These are phyloP conservation scores for Chalaropsis thielavioides DNA, from an alignment of 2,329 filamentous ascomycete species.

Conservation along the genomic window DNA sequence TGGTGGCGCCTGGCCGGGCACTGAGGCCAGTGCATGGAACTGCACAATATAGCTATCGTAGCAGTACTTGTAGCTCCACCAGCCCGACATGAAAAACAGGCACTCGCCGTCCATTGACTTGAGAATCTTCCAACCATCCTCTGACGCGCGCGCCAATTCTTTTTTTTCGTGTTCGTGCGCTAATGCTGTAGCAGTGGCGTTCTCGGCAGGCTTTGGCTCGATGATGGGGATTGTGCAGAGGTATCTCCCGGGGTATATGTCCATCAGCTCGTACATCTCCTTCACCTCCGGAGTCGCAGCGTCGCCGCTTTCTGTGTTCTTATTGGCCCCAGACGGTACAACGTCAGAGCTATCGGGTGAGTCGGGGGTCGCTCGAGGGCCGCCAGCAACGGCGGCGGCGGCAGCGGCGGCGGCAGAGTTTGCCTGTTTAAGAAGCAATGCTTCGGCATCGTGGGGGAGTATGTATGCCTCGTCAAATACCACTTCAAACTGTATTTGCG, in stretches of 20 bases:
- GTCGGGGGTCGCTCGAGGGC: background rate
- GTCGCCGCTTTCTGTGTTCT: background rate
- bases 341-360: slow-evolving; percentile 23
- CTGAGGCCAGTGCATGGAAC: slow-evolving; percentile 67
- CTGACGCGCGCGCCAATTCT: slow-evolving; percentile 62
- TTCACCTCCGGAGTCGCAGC: slow-evolving; percentile 19
- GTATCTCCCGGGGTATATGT: slow-evolving; percentile 54
- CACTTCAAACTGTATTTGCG: slow-evolving; percentile 54
- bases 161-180: slow-evolving; percentile 62
- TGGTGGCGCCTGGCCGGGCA: slow-evolving; percentile 55
- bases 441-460: slow-evolving; percentile 52
- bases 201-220: slow-evolving; percentile 39
- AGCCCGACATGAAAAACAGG: slow-evolving; percentile 68
- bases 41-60: slow-evolving; percentile 78
- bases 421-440: slow-evolving; percentile 35
- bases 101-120: slow-evolving; percentile 64
- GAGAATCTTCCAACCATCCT: slow-evolving; percentile 67
- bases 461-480: slow-evolving; percentile 60
- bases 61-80: slow-evolving; percentile 96
- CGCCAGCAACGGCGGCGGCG: slow-evolving; percentile 21
- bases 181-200: slow-evolving; percentile 51
- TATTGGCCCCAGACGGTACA: slow-evolving; percentile 23
- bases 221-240: slow-evolving; percentile 74
- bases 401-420: slow-evolving; percentile 23
- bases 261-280: slow-evolving; percentile 57